Conservation (phyloP, 257 asterid species). For the Penstemon newberryi region DNA sequence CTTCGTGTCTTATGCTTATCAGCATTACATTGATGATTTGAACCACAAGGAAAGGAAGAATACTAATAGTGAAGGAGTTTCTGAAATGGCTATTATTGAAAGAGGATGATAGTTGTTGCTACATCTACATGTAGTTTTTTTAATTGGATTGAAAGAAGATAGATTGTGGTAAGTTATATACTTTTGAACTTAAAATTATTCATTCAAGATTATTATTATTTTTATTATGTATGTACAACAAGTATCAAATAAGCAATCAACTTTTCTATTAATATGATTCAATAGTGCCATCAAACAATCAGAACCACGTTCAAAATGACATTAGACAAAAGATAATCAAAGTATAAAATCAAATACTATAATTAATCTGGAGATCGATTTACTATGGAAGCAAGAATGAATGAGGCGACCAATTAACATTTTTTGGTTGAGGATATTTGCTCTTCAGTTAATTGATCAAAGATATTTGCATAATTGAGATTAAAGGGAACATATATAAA, state of each 20-base stretch:
- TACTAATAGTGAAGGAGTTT: neutral
- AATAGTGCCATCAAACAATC: neutral
- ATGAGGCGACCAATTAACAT: slow-evolving; percentile 66
- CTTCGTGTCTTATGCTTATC: slow-evolving; percentile 64
- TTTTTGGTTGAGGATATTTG: slow-evolving; percentile 76
- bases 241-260: too few relatives aligned
- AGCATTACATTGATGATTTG: slow-evolving; percentile 64
- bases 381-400: slow-evolving; percentile 2
- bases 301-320: neutral
- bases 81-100: slow-evolving; percentile 9
- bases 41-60: slow-evolving; percentile 29
- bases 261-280: neutral
- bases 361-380: neutral
- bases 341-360: slow-evolving; percentile 25
- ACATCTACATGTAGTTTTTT: too few relatives aligned
- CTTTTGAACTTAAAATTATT: too few relatives aligned
- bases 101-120: too few relatives aligned
- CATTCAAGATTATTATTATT: too few relatives aligned
- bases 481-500: too few relatives aligned
- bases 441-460: slow-evolving; percentile 67
- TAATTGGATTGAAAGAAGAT: too few relatives aligned
- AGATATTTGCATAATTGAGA: neutral
- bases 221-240: too few relatives aligned
- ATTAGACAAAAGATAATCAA: neutral
- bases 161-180: too few relatives aligned